A percentile compares a stretch with the other conserved stretches of the same genome.
Evolutionary conservation across 805 yeast species (phyloP).

Genomic region (Wickerhamiella cacticola): DNA sequence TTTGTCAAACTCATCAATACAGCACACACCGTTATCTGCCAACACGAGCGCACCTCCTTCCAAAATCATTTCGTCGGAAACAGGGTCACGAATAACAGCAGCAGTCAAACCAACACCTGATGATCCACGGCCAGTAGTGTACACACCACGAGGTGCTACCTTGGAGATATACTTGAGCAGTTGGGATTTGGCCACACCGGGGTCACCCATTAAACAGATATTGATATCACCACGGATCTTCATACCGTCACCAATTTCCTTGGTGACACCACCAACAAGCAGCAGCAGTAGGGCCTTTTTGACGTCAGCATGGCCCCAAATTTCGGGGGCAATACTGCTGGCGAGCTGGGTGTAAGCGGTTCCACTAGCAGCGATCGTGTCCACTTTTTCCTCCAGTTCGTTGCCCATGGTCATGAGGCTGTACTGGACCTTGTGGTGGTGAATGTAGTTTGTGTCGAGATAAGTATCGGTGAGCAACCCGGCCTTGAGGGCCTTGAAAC

Average conservation of each 20-base stretch:
- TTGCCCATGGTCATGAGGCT: constrained; percentile 46
- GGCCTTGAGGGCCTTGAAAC: constrained; percentile 82
- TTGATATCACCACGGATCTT: constrained; percentile 95
- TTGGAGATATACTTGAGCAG: constrained; percentile 79
- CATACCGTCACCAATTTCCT: constrained; percentile 92
- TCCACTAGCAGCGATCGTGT: constrained; percentile 45
- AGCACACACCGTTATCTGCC: constrained; percentile 96
- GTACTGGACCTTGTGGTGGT: constrained; percentile 82
- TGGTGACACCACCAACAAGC: constrained; percentile 90
- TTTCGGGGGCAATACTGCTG: constrained; percentile 91
- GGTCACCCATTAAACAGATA: constrained; percentile 95
- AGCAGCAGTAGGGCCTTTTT: constrained; percentile 78
- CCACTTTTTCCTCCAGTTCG: constrained; percentile 45
- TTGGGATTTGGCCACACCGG: constrained; percentile 98
- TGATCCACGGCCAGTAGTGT: constrained; percentile 97
- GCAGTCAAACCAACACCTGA: constrained; percentile 99
- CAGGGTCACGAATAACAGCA: constrained; percentile 97
- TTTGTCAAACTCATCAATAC: constrained; percentile 97
- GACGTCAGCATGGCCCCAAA: constrained; percentile 85
- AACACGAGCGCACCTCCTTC: constrained; percentile 97
- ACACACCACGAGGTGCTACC: constrained; percentile 91
- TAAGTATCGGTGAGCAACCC: constrained; percentile 91
- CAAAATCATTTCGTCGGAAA: constrained; percentile 95
- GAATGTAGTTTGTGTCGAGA: constrained; percentile 72
- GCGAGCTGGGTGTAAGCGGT: constrained; percentile 71